These are phyloP conservation scores for Canavalia gladiata DNA, from an alignment of 306 rosid genomes.

Conservation along the genomic window DNA sequence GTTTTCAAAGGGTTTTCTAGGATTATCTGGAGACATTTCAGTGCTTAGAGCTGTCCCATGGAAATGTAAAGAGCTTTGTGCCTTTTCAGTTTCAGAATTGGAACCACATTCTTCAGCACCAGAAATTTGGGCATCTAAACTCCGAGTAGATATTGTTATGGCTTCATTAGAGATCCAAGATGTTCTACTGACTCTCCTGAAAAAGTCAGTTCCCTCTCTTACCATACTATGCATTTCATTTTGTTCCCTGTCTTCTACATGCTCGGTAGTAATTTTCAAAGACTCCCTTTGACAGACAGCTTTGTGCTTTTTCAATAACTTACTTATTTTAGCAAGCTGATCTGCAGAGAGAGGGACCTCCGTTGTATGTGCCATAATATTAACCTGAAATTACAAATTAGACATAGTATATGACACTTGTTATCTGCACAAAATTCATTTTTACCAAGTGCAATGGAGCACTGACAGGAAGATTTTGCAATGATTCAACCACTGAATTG, in stretches of 20 bases:
- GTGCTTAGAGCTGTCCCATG: constrained; percentile 41
- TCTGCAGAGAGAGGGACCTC: constrained; percentile 80
- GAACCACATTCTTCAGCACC: constrained; percentile 57
- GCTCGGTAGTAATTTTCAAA: constrained; percentile 56
- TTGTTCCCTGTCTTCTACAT: constrained; percentile 52
- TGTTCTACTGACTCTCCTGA: constrained; percentile 70
- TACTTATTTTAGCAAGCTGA: constrained; percentile 74
- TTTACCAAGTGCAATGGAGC: not conserved
- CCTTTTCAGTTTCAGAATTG: constrained; percentile 51
- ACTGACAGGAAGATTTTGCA: constrained; percentile 32
- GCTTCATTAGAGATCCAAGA: constrained; percentile 62
- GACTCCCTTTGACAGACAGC: constrained; percentile 60
- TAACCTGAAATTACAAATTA: constrained; percentile 71
- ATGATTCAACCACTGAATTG: constrained; percentile 25
- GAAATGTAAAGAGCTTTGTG: constrained; percentile 41
- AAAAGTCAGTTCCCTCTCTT: constrained; percentile 64
- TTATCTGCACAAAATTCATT: constrained; percentile 15
- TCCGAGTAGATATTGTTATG: constrained; percentile 45
- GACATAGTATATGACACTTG: constrained; percentile 40
- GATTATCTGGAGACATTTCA: constrained; percentile 48
- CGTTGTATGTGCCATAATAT: constrained; percentile 81
- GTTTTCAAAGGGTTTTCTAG: constrained; percentile 39
- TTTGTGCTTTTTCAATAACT: constrained; percentile 78
- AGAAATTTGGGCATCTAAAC: constrained; percentile 50
- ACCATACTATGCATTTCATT: constrained; percentile 45